These are phyloP conservation scores for Cairneyella variabilis DNA, from an alignment of 495 filamentous ascomycete species.

Conservation along the genomic window DNA sequence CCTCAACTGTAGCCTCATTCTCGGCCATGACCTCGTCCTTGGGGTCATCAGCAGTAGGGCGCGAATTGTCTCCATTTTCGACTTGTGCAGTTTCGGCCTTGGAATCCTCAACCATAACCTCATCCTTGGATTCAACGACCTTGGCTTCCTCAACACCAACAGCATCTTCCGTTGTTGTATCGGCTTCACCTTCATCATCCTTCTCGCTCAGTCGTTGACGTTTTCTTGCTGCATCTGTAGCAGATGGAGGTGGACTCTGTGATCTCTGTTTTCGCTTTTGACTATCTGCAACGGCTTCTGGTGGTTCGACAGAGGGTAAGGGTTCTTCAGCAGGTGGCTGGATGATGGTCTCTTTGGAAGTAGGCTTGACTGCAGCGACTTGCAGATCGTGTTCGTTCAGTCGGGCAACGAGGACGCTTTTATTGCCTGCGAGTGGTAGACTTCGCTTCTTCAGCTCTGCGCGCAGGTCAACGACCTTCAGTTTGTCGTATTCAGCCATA, in stretches of 20 bases:
- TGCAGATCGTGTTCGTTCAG: slow-evolving; percentile 30
- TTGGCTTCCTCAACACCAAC: neutral
- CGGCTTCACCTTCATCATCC: neutral
- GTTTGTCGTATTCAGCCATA: slow-evolving; percentile 51
- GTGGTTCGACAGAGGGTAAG: slow-evolving; percentile 19
- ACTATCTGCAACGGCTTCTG: slow-evolving; percentile 50
- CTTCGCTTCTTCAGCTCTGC: slow-evolving; percentile 54
- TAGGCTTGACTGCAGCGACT: slow-evolving; percentile 11
- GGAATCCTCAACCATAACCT: neutral
- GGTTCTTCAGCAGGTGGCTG: neutral
- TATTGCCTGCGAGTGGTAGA: slow-evolving; percentile 50
- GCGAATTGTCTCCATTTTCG: too few species aligned
- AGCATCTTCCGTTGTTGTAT: neutral
- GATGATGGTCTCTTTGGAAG: neutral
- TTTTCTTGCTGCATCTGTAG: slow-evolving; percentile 39
- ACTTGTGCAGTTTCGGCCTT: too few species aligned
- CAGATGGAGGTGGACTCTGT: slow-evolving; percentile 58
- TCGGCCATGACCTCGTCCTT: too few species aligned
- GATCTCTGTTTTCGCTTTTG: slow-evolving; percentile 75
- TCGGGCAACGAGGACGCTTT: slow-evolving; percentile 53
- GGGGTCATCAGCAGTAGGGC: too few species aligned
- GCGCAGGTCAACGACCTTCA: slow-evolving; percentile 58
- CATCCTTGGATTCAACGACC: neutral
- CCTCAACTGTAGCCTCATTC: too few species aligned
- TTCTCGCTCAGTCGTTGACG: slow-evolving; percentile 17